Base-by-base conservation (phyloP, 768 basidiomycete species). In the Leucocoprinus leucothites region DNA sequence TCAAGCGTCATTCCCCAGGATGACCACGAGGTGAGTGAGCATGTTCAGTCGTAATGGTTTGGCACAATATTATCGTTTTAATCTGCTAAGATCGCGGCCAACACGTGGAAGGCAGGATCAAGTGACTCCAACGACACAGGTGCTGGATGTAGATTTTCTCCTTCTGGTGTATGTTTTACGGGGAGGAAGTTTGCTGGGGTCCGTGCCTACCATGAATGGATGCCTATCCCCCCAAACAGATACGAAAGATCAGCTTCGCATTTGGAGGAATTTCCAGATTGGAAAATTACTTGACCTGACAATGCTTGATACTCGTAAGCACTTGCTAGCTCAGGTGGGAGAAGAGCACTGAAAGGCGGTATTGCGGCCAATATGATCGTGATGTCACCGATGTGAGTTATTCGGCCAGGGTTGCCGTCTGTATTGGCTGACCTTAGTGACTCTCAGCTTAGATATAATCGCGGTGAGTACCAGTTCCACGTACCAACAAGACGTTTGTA, bases 231-330 rank as follows among this genome's bases (percentile, higher is more conserved):
- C n/a, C 9, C 80, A 83, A 58, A 79, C 84, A 16, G 74, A 75
- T 38, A 72, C 74, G 1, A 74, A 75, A 50, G 81, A 84, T 65
- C 74, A 79, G 60, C 74, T 85, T 16, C 72, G 82, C 25, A 84
- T 84, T 51, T 85, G 81, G 81, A 74, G 82, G 35, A 82, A 81
- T 61, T 84, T 85, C 69, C 78, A 82, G 68, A 76, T 85, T 36
- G 83, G 82, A 44, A 81, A 82, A 63, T 72, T 85, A 16, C 62
- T 82, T 58, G 82, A 83, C 61, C 64, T 84, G 60, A 78, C 81
- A 11, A 81, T 85, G 81, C 71, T 85, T 11, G 83, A 85, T 63
- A 84, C 83, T 21, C 77, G 83, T 80, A 53, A 57, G 72, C 63
- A 11, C 9, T 25, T 19, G 11, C 11, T 47, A 41, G 5, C 11